Conservation (phyloP, 345 rosid species). For the Euphorbia peplus region DNA sequence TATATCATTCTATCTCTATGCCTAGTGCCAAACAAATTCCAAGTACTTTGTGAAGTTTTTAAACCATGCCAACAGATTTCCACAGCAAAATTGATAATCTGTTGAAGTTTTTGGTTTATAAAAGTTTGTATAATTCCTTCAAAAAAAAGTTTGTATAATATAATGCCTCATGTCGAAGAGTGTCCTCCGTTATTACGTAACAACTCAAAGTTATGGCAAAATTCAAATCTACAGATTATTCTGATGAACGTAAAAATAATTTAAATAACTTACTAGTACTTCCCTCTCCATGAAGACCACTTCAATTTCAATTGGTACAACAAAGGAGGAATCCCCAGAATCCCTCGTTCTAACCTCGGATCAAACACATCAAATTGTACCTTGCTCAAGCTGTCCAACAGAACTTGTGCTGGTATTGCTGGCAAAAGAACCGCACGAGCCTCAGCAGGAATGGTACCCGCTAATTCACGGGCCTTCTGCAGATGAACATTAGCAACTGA, state of each 20-base stretch:
- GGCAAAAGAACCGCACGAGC: conserved; percentile 74
- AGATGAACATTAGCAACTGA: conserved; percentile 80
- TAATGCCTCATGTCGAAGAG: background rate
- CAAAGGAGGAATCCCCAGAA: conserved; percentile 76
- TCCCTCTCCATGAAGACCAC: conserved; percentile 73
- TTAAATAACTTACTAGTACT: conserved; percentile 32
- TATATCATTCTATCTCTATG: too few relatives aligned
- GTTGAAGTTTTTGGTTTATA: background rate
- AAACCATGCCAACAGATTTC: background rate
- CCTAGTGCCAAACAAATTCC: background rate
- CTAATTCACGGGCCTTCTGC: conserved; percentile 75
- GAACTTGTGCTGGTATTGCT: conserved; percentile 73
- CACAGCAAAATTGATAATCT: background rate
- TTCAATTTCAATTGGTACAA: conserved; percentile 75
- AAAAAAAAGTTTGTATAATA: too few relatives aligned
- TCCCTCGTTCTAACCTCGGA: conserved; percentile 64
- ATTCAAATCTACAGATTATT: background rate
- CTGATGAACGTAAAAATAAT: background rate
- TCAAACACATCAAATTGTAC: conserved; percentile 84
- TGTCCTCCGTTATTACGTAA: background rate
- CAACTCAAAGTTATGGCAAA: background rate
- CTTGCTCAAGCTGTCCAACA: conserved; percentile 54
- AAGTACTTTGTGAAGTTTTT: background rate
- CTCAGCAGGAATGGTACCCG: conserved; percentile 56
- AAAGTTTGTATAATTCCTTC: too few relatives aligned